phyloP scores from a whole-genome alignment of 2,329 filamentous ascomycete genomes.

The Colletotrichum sp. region DNA sequence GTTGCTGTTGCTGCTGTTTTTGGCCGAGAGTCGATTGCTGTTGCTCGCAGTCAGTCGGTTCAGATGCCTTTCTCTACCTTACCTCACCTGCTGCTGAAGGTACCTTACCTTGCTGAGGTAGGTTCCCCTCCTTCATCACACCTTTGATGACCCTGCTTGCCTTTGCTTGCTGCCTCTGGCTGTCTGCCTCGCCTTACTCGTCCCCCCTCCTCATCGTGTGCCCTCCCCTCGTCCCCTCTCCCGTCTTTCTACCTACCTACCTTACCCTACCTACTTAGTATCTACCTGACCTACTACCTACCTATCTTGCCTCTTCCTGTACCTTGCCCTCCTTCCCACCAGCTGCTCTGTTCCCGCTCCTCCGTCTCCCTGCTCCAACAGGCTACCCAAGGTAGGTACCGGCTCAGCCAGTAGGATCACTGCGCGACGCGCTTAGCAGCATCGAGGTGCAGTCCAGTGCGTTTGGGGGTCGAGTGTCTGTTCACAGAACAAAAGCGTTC shows the following conservation, averaged over 20 bases:
- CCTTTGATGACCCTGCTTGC: background rate
- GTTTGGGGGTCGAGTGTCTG: slow-evolving; percentile 11
- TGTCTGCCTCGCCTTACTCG: background rate
- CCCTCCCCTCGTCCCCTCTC: background rate
- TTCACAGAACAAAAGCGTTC: background rate
- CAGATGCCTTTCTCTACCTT: background rate
- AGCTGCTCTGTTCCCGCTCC: background rate
- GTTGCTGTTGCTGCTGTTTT: background rate
- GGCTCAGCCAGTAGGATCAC: slow-evolving; percentile 36
- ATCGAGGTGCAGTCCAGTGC: slow-evolving; percentile 18
- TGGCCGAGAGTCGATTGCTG: background rate
- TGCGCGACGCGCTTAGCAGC: slow-evolving; percentile 37
- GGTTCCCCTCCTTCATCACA: background rate
- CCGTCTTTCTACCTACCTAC: background rate
- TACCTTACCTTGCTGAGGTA: background rate
- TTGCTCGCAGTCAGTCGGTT: background rate
- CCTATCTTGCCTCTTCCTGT: background rate
- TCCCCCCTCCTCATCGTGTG: background rate
- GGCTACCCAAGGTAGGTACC: background rate
- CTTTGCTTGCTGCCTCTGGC: background rate
- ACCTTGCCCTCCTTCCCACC: background rate
- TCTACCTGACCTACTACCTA: background rate
- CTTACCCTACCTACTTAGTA: background rate
- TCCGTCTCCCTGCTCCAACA: background rate
- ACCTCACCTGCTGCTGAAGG: background rate